These are phyloP conservation scores for Globisporangium paroecandrum DNA, from an alignment of 352 stramenopile genomes.

Conservation along the genomic window DNA sequence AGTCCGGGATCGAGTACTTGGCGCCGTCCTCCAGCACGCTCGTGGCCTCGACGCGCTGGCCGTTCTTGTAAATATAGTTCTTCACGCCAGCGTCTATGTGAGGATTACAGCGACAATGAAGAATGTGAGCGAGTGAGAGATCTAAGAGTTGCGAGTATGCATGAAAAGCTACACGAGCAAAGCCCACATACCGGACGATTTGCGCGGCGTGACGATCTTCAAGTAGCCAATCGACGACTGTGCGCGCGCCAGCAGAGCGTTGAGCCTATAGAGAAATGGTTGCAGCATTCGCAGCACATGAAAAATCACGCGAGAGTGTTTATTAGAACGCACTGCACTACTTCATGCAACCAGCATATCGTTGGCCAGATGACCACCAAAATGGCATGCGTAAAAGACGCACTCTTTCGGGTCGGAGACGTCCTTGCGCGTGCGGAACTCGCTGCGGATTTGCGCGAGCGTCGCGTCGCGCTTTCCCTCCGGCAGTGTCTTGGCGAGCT, in stretches of 20 bases:
- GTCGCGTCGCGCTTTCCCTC: constrained; percentile 60
- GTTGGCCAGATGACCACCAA: background rate
- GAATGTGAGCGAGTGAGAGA: background rate
- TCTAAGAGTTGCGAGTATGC: background rate
- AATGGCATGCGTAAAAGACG: constrained; percentile 14
- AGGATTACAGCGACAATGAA: background rate
- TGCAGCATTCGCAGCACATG: background rate
- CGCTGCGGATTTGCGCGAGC: constrained; percentile 66
- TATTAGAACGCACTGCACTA: background rate
- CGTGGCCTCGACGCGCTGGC: constrained; percentile 55
- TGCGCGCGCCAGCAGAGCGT: constrained; percentile 64
- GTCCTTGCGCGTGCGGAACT: constrained; percentile 68
- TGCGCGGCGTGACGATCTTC: constrained; percentile 82
- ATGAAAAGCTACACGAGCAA: background rate
- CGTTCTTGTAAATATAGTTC: constrained; percentile 82
- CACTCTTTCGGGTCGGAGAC: constrained; percentile 65
- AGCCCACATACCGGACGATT: constrained; percentile 39
- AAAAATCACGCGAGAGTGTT: background rate
- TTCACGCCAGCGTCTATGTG: constrained; percentile 59
- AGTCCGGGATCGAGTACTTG: constrained; percentile 70
- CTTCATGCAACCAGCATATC: background rate
- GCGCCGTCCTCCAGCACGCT: constrained; percentile 47
- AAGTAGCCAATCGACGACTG: constrained; percentile 82
- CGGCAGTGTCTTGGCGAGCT: constrained; percentile 69
- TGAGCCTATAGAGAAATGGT: constrained; percentile 33